A percentile compares a stretch with the other conserved stretches of the same genome.
Evolutionary conservation across 2,329 filamentous ascomycete genomes (phyloP).

Genomic region (Diaporthe sp.): DNA sequence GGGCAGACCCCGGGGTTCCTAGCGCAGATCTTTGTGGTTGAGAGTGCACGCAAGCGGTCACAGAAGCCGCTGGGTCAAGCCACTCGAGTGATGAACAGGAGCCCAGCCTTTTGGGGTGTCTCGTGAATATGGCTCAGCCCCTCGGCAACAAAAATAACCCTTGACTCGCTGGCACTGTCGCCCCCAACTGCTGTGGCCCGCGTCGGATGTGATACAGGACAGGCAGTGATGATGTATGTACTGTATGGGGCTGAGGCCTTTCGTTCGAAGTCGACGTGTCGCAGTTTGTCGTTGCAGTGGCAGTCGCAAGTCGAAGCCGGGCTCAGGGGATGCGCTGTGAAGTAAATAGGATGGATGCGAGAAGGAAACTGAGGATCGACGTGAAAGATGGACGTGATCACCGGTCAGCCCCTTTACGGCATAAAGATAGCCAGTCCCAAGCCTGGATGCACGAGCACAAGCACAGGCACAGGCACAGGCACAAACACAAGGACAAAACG

Average conservation of each 20-base stretch:
- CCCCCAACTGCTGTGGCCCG: not conserved
- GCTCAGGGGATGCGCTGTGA: slow-evolving; percentile 26
- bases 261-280: slow-evolving; percentile 2
- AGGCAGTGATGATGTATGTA: not conserved
- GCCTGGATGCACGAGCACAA: slow-evolving; percentile 24
- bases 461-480: slow-evolving; percentile 8
- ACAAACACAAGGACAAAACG: not conserved
- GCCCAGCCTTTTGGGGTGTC: slow-evolving; percentile 33
- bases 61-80: slow-evolving; percentile 28
- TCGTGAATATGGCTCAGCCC: slow-evolving; percentile 38
- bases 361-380: slow-evolving; percentile 18
- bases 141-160: slow-evolving; percentile 26
- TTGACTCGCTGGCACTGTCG: slow-evolving; percentile 5
- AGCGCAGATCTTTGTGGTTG: slow-evolving; percentile 29
- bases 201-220: slow-evolving; percentile 17
- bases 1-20: slow-evolving; percentile 22
- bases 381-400: slow-evolving; percentile 21
- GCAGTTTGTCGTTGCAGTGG: slow-evolving; percentile 1
- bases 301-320: not conserved
- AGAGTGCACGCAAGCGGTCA: slow-evolving; percentile 19
- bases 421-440: slow-evolving; percentile 30
- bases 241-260: slow-evolving; percentile 7
- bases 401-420: slow-evolving; percentile 27
- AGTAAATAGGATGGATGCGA: slow-evolving; percentile 5
- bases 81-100: slow-evolving; percentile 31